Conservation (phyloP, 495 filamentous ascomycete genomes). For the Parachaetomium inaequale region DNA sequence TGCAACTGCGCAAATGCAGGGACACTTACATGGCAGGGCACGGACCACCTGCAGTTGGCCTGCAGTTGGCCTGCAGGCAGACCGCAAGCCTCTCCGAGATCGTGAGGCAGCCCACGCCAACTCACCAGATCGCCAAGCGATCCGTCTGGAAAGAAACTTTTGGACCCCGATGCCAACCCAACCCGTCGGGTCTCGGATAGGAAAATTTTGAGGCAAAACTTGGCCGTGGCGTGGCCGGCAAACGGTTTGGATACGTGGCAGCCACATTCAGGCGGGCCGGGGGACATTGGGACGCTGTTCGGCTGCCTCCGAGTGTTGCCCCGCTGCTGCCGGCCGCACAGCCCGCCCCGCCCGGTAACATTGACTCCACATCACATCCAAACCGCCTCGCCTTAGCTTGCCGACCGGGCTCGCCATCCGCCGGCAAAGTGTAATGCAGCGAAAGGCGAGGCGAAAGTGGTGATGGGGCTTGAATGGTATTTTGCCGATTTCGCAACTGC, state of each 20-base stretch:
- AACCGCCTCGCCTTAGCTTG: constrained; percentile 10
- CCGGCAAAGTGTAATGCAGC: neutral
- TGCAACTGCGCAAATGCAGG: neutral
- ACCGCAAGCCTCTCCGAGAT: neutral
- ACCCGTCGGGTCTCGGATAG: neutral
- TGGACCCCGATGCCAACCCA: neutral
- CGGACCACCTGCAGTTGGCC: neutral
- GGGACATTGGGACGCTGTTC: neutral
- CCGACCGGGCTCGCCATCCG: neutral
- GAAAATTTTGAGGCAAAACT: neutral
- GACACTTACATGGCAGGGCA: neutral
- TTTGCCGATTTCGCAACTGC: neutral
- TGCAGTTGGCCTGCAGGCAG: neutral
- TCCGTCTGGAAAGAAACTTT: neutral
- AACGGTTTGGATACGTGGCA: constrained; percentile 4
- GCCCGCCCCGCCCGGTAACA: constrained; percentile 1
- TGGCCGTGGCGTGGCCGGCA: neutral
- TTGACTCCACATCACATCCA: neutral
- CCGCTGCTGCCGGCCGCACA: neutral
- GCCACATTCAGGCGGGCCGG: neutral
- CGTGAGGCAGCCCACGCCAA: neutral
- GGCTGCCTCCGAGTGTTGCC: constrained; percentile 4
- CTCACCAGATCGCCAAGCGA: neutral
- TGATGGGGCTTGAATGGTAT: neutral
- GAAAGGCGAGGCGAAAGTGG: neutral